Conservation (phyloP, 768 basidiomycete species). For the Rubroboletus satanas region DNA sequence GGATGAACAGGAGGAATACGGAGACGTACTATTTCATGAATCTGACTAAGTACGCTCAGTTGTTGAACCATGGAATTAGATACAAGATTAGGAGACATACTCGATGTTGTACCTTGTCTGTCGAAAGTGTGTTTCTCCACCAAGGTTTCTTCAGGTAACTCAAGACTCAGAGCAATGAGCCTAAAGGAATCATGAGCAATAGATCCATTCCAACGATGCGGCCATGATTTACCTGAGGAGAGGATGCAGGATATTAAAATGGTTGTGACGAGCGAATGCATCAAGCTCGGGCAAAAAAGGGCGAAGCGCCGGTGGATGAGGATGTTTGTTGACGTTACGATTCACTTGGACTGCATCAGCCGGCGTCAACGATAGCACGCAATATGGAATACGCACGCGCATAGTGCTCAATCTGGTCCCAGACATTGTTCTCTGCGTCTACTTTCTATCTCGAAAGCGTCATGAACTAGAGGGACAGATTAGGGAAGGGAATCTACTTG, state of each 20-base stretch:
- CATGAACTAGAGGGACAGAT: background rate
- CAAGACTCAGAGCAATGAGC: conserved; percentile 47
- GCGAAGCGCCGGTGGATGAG: conserved; percentile 46
- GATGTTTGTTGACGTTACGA: conserved; percentile 39
- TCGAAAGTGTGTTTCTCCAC: conserved; percentile 46
- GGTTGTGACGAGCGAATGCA: conserved; percentile 47
- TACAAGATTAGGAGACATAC: conserved; percentile 21
- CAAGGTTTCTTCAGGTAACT: conserved; percentile 50
- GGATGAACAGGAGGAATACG: background rate
- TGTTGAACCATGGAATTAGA: background rate
- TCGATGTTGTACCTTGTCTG: conserved; percentile 36
- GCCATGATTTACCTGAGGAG: conserved; percentile 37
- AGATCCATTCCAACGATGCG: background rate
- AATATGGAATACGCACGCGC: conserved; percentile 38
- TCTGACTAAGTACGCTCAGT: conserved; percentile 36
- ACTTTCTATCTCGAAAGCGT: conserved; percentile 42
- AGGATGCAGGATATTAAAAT: conserved; percentile 47
- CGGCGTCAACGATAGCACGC: background rate
- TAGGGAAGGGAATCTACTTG: conserved; percentile 13
- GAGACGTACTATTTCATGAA: conserved; percentile 60
- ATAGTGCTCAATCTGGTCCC: conserved; percentile 62
- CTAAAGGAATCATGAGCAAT: conserved; percentile 21
- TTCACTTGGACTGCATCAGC: conserved; percentile 36
- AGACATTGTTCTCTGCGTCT: conserved; percentile 44
- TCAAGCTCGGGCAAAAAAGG: conserved; percentile 52